Evolutionary conservation across 176 grass and related monocot genomes (phyloP).

Genomic region (bread wheat (Triticum aestivum)): DNA sequence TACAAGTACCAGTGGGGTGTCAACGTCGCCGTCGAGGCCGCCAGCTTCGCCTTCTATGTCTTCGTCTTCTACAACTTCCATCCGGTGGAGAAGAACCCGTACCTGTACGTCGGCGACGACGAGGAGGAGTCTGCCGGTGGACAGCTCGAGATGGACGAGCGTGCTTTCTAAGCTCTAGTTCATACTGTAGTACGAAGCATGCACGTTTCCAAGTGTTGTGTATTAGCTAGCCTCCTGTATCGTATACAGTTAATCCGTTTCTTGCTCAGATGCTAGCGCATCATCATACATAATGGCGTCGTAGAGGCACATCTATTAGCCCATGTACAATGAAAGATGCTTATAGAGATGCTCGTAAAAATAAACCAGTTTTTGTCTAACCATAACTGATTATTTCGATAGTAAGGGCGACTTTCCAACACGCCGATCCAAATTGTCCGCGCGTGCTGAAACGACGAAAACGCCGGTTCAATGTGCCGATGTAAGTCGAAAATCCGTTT

Average conservation of each 20-base stretch:
- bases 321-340: neutral
- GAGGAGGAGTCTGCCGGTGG: slow-evolving; percentile 36
- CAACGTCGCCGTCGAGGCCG: slow-evolving; percentile 41
- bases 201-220: neutral
- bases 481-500: no score
- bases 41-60: slow-evolving; percentile 51
- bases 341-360: no score
- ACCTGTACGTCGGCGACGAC: slow-evolving; percentile 50
- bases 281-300: neutral
- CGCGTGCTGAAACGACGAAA: no score
- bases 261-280: neutral
- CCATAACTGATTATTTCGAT: no score
- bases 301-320: neutral
- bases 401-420: no score
- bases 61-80: slow-evolving; percentile 62
- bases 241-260: neutral
- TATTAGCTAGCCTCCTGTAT: neutral
- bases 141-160: slow-evolving; percentile 52
- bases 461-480: no score
- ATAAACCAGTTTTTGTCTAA: no score
- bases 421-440: no score
- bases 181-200: neutral
- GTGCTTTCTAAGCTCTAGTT: slow-evolving; percentile 36
- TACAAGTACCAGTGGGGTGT: slow-evolving; percentile 59
- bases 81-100: slow-evolving; percentile 56